These are phyloP conservation scores for Phytophthora multivora DNA, from an alignment of 352 stramenopile genomes.

Conservation along the genomic window DNA sequence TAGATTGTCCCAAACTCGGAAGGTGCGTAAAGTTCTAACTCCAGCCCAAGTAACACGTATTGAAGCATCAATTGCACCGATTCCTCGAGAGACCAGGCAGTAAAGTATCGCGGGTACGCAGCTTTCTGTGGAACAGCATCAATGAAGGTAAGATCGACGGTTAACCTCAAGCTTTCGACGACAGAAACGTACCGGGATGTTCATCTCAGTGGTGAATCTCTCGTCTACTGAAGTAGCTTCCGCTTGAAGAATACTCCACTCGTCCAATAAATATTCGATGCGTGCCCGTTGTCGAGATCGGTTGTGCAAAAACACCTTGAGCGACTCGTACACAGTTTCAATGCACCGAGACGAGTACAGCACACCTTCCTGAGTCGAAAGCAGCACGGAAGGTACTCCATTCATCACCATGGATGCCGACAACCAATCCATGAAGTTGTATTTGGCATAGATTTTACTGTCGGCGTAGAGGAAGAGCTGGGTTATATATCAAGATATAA, in stretches of 20 bases:
- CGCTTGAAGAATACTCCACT: constrained; percentile 78
- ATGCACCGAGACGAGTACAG: constrained; percentile 76
- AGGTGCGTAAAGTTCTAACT: constrained; percentile 79
- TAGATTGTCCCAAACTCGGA: constrained; percentile 78
- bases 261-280: constrained; percentile 83
- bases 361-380: constrained; percentile 87
- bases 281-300: constrained; percentile 78
- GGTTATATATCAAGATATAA: background rate
- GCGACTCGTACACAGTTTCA: constrained; percentile 84
- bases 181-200: constrained; percentile 61
- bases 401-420: constrained; percentile 83
- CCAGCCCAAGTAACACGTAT: constrained; percentile 75
- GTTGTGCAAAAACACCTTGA: constrained; percentile 83
- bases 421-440: constrained; percentile 88
- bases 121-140: constrained; percentile 50
- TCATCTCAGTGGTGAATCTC: constrained; percentile 84
- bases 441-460: constrained; percentile 84
- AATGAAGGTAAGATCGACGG: constrained; percentile 3
- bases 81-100: constrained; percentile 81
- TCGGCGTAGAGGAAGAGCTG: constrained; percentile 87
- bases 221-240: constrained; percentile 78
- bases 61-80: constrained; percentile 78
- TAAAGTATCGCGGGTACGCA: constrained; percentile 81
- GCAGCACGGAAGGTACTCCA: constrained; percentile 76
- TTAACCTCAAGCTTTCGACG: background rate